Percentiles rank a stretch among this genome's conserved stretches.
Evolutionary conservation across 371 early-diverging fungal species (phyloP).

Genomic region (Zopfochytrium polystomum): DNA sequence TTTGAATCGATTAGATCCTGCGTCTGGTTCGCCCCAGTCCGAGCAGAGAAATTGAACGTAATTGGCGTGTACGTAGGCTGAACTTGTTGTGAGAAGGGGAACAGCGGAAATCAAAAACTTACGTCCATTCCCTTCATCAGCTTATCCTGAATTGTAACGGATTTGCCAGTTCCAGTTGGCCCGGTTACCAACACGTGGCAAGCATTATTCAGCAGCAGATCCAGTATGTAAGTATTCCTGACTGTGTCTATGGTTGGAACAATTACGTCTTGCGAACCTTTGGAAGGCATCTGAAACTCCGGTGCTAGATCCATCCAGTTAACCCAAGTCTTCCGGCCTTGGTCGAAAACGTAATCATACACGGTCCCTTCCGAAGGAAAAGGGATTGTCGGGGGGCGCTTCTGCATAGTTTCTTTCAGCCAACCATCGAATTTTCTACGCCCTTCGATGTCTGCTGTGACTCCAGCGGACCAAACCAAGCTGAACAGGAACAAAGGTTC

Average conservation of each 20-base stretch:
- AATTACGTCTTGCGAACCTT: conserved; percentile 41
- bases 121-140: conserved; percentile 47
- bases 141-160: conserved; percentile 52
- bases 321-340: conserved; percentile 43
- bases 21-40: conserved; percentile 57
- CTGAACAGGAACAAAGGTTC: conserved; percentile 55
- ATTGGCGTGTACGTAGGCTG: conserved; percentile 41
- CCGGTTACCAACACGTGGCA: conserved; percentile 54
- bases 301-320: conserved; percentile 49
- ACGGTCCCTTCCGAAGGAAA: conserved; percentile 45
- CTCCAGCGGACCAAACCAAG: conserved; percentile 56
- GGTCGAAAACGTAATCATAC: conserved; percentile 48
- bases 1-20: conserved; percentile 59
- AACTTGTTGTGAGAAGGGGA: too few relatives aligned
- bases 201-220: conserved; percentile 46
- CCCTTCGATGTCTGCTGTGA: conserved; percentile 47
- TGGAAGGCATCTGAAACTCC: conserved; percentile 29
- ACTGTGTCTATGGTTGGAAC: conserved; percentile 60
- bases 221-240: conserved; percentile 50
- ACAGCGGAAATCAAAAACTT: too few relatives aligned
- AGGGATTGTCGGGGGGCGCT: conserved; percentile 17
- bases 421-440: conserved; percentile 52
- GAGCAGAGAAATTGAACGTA: conserved; percentile 57
- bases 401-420: conserved; percentile 34
- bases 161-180: conserved; percentile 61